phyloP scores from a whole-genome alignment of 2,329 filamentous ascomycete genomes.

The Colletotrichum tofieldiae region DNA sequence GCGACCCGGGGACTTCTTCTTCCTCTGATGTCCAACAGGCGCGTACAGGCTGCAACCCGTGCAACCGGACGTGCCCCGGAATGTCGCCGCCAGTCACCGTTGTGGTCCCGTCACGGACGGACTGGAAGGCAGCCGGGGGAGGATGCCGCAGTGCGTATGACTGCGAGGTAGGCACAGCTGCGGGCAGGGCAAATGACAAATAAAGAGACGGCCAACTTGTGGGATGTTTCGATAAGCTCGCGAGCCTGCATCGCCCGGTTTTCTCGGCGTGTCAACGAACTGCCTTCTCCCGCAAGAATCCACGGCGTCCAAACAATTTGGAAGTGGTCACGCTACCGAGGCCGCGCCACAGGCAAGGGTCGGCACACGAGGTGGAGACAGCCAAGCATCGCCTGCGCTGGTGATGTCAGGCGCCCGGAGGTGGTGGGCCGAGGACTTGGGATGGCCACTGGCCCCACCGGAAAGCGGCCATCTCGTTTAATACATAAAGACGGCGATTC shows the following conservation, averaged over 20 bases:
- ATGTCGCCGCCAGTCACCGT: slow-evolving; percentile 12
- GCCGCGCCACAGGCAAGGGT: slow-evolving; percentile 16
- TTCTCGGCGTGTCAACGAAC: slow-evolving; percentile 12
- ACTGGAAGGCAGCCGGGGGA: not conserved
- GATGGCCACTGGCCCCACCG: not conserved
- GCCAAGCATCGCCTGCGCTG: slow-evolving; percentile 28
- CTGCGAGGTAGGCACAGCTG: not conserved
- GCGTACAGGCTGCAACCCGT: not conserved
- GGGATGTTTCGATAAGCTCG: slow-evolving; percentile 8
- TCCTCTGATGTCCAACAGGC: not conserved
- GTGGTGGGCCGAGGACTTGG: not conserved
- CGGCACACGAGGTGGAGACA: not conserved
- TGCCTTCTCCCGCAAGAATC: not conserved
- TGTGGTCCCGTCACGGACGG: not conserved
- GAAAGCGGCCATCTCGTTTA: no score
- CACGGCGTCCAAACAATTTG: not conserved
- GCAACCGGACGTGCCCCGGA: not conserved
- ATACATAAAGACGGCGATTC: no score
- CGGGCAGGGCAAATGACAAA: not conserved
- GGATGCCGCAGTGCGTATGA: not conserved
- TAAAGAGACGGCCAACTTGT: not conserved
- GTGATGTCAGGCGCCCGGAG: slow-evolving; percentile 38
- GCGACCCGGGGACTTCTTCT: not conserved
- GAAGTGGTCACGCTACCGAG: not conserved
- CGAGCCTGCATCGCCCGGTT: slow-evolving; percentile 11